Evolutionary conservation across 805 yeast species (phyloP), one percentile per base, ranked within the genome.

Genomic region (Hanseniaspora mollemarum): DNA sequence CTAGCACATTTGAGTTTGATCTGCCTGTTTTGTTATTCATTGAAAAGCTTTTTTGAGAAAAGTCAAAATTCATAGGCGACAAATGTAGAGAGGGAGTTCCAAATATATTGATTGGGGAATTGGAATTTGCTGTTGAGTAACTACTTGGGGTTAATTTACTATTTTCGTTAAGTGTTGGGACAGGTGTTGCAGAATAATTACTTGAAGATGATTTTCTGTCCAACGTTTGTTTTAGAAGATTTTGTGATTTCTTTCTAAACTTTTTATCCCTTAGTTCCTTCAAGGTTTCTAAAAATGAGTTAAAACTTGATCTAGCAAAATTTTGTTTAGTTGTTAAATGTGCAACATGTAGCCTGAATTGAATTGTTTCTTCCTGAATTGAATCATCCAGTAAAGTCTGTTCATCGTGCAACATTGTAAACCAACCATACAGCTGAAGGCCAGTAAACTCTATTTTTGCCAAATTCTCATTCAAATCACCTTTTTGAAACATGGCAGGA

Each of bases 391-490:
- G 24, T 6, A 33, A 18, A 21, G n/a, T 10, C 21, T 39, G 51
- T 31, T 46, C 51, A 29, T 46, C 42, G 21, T 46, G 39, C 13
- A 46, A 24, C 15, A 9, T 24, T 9, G 35, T 36, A 32, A 46
- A 46, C 51, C 51, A 46, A 9, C 44, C 51, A 32, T 46, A 46
- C 5, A 46, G 22, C 18, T 46, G 51, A 22, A 46, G 25, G 8
- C 44, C 36, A 0, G 51, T 31, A 33, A 46, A 46, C 15, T 25
- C 39, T 3, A 46, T 38, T 29, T 29, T 46, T 13, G 44, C 31
- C 24, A 46, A 18, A 32, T 46, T 42, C 16, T 24, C 16, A 24
- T 46, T 22, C 6, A 46, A 10, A 22, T 18, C 19, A 6, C 42
- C 31, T 16, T 33, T 31, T 33, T 28, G 26, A 32, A 46, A 46